Percentiles rank a stretch among this genome's conserved stretches.
Conservation (phyloP, 768 basidiomycete species). For the Lactarius pseudohatsudake region DNA sequence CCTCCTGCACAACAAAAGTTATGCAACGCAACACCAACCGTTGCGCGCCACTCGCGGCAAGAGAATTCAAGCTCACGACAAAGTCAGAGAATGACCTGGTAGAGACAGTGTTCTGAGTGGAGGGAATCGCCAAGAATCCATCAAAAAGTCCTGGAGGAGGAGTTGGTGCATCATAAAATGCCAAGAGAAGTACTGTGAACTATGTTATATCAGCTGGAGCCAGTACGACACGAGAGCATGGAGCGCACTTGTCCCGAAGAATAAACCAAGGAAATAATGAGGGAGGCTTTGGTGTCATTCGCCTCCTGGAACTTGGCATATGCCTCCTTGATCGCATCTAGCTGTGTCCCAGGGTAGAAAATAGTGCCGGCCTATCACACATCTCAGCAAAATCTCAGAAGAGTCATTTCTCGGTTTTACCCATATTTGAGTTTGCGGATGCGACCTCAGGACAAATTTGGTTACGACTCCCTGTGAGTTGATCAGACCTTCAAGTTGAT, state of each 20-base stretch:
- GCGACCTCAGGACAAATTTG: slow-evolving; percentile 3
- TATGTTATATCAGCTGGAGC: background rate
- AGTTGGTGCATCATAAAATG: slow-evolving; percentile 29
- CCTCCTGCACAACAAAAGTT: background rate
- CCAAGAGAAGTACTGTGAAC: background rate
- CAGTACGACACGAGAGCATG: background rate
- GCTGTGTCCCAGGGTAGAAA: background rate
- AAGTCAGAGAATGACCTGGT: slow-evolving; percentile 5
- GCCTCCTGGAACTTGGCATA: background rate
- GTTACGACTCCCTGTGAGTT: slow-evolving; percentile 15
- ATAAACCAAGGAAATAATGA: background rate
- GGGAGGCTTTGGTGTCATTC: background rate
- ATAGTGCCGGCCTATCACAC: background rate
- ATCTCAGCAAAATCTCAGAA: background rate
- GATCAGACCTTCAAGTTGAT: background rate
- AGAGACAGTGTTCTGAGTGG: background rate
- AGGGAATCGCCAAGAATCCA: slow-evolving; percentile 26
- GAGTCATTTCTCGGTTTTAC: background rate
- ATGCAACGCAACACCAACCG: background rate
- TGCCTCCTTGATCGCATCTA: background rate
- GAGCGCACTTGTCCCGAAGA: background rate
- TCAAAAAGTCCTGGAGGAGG: slow-evolving; percentile 27
- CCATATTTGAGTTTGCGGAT: slow-evolving; percentile 13
- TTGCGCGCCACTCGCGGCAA: background rate
- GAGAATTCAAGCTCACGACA: background rate